phyloP scores from a whole-genome alignment of 2,329 filamentous ascomycete species.

The Fusarium mexicanum region DNA sequence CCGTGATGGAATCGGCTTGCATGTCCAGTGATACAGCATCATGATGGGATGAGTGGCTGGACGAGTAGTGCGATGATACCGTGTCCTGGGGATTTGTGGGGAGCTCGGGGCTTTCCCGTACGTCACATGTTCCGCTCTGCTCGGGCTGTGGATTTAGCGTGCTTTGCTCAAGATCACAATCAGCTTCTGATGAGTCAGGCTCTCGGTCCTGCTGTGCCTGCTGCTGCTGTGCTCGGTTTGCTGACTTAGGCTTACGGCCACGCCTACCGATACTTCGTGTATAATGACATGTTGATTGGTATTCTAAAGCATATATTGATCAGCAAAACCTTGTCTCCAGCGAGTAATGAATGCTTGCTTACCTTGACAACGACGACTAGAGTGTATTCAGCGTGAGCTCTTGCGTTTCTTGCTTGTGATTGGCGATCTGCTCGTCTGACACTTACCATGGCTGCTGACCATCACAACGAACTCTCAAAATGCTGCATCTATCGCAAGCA shows the following conservation, averaged over 20 bases:
- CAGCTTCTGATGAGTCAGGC: neutral
- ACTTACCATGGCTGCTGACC: neutral
- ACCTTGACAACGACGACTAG: neutral
- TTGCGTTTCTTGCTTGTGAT: too few relatives aligned
- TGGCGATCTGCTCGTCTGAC: neutral
- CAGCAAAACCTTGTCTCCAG: neutral
- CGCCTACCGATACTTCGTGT: neutral
- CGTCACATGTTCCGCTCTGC: neutral
- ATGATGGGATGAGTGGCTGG: neutral
- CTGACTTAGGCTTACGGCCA: neutral
- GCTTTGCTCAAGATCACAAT: neutral
- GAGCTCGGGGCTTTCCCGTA: neutral
- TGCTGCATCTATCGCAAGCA: neutral
- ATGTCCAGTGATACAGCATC: neutral
- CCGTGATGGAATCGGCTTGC: neutral
- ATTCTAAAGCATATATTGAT: accelerated
- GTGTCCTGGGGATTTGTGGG: neutral
- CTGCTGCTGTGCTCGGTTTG: neutral
- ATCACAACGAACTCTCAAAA: neutral
- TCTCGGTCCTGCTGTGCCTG: neutral
- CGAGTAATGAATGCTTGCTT: too few relatives aligned
- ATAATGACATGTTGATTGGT: neutral
- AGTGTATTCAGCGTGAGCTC: neutral
- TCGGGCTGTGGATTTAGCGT: neutral
- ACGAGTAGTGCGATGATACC: neutral